Conservation (phyloP, 352 stramenopile genomes). For the Phytophthora europaea region DNA sequence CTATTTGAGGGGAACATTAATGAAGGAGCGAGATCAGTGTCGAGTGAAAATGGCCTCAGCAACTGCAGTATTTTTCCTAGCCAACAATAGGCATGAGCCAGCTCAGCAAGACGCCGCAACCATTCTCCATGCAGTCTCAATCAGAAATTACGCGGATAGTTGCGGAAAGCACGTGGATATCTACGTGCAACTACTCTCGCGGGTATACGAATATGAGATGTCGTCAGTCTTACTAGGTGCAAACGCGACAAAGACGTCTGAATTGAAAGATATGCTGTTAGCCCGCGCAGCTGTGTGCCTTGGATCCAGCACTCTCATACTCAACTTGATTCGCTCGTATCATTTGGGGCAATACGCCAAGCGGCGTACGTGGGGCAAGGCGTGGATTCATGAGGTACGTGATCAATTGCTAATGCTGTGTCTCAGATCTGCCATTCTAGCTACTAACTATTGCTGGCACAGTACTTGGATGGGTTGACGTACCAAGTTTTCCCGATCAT, state of each 20-base stretch:
- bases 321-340: conserved; percentile 74
- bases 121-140: conserved; percentile 65
- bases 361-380: conserved; percentile 36
- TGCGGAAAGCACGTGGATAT: conserved; percentile 57
- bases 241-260: conserved; percentile 52
- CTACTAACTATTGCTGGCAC: background rate
- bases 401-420: background rate
- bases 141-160: conserved; percentile 70
- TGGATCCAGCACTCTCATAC: conserved; percentile 67
- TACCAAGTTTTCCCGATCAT: conserved; percentile 75
- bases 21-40: conserved; percentile 53
- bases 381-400: conserved; percentile 75
- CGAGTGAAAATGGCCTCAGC: conserved; percentile 55
- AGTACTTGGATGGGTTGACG: conserved; percentile 82
- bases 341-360: conserved; percentile 52
- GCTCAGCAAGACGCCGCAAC: conserved; percentile 63
- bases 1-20: conserved; percentile 66
- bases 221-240: conserved; percentile 57
- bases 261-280: conserved; percentile 66
- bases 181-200: conserved; percentile 64
- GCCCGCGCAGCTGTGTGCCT: conserved; percentile 63
- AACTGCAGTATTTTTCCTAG: conserved; percentile 75
- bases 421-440: no score
- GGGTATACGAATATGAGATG: conserved; percentile 59
- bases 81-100: conserved; percentile 45